phyloP scores from a whole-genome alignment of 108 stramenopile genomes.

The Nitzschia sp. region DNA sequence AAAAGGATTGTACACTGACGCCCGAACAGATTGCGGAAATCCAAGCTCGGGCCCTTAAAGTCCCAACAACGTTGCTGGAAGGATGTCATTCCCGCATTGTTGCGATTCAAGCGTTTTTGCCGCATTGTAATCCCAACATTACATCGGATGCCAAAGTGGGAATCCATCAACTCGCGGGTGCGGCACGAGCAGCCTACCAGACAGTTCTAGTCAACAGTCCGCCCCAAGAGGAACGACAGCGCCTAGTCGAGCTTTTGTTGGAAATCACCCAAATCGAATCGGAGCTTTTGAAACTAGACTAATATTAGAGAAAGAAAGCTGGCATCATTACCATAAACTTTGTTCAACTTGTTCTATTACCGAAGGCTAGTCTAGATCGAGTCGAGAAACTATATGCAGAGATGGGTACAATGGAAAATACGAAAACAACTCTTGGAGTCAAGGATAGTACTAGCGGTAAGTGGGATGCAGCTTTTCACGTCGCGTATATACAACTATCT shows the following conservation, averaged over 20 bases:
- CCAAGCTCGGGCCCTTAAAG: conserved; percentile 57
- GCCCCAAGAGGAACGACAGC: conserved; percentile 56
- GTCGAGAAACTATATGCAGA: too few relatives aligned
- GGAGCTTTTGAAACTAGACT: conserved; percentile 46
- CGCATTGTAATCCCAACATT: conserved; percentile 77
- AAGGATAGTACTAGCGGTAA: too few relatives aligned
- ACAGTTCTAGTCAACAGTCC: conserved; percentile 76
- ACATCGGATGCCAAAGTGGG: conserved; percentile 82
- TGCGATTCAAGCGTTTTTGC: conserved; percentile 62
- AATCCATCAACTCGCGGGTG: conserved; percentile 77
- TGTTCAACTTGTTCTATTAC: too few relatives aligned
- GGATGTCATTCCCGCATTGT: conserved; percentile 61
- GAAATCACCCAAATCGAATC: conserved; percentile 69
- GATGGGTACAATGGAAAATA: too few relatives aligned
- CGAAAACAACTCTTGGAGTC: too few relatives aligned
- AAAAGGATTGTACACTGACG: conserved; percentile 52
- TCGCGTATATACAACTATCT: conserved; percentile 7
- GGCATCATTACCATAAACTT: not conserved
- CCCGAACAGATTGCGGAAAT: conserved; percentile 60
- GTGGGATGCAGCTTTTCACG: too few relatives aligned
- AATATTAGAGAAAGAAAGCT: conserved; percentile 3
- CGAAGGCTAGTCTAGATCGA: too few relatives aligned
- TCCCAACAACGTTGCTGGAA: conserved; percentile 64
- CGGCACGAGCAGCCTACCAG: conserved; percentile 80
- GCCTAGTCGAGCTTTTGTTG: conserved; percentile 48